A percentile compares a stretch with the other conserved stretches of the same genome.
phyloP scores from a whole-genome alignment of 208 protist genomes.

The Crithidia thermophila region DNA sequence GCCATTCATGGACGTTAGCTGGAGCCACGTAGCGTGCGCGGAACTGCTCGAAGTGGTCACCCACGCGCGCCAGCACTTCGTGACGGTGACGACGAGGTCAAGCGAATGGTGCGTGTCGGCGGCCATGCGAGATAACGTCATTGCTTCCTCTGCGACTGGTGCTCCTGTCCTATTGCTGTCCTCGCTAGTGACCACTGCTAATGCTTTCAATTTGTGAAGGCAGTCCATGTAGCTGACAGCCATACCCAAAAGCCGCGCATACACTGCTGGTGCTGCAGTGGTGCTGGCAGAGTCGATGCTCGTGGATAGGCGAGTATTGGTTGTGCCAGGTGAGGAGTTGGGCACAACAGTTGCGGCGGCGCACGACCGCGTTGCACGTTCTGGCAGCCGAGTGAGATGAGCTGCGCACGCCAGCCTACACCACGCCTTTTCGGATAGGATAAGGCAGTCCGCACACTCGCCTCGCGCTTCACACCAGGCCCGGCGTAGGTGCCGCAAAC shows the following conservation, averaged over 20 bases:
- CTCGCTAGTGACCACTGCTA: no score
- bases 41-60: background rate
- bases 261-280: no score
- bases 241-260: background rate
- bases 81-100: constrained; percentile 13
- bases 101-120: background rate
- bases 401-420: constrained; percentile 22
- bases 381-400: background rate
- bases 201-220: no score
- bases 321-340: no score
- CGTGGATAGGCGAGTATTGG: no score
- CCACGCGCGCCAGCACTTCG: constrained; percentile 30
- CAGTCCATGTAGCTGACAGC: no score
- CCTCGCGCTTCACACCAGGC: no score
- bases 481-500: background rate
- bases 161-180: no score
- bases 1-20: background rate
- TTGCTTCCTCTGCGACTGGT: no score
- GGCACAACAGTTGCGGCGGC: no score
- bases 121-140: background rate
- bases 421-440: constrained; percentile 25
- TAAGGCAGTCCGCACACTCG: background rate
- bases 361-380: background rate
- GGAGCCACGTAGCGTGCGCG: background rate
- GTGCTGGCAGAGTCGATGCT: no score